Evolutionary conservation across 495 filamentous ascomycete genomes (phyloP).

Genomic region (Trichodelitschia bisporula): DNA sequence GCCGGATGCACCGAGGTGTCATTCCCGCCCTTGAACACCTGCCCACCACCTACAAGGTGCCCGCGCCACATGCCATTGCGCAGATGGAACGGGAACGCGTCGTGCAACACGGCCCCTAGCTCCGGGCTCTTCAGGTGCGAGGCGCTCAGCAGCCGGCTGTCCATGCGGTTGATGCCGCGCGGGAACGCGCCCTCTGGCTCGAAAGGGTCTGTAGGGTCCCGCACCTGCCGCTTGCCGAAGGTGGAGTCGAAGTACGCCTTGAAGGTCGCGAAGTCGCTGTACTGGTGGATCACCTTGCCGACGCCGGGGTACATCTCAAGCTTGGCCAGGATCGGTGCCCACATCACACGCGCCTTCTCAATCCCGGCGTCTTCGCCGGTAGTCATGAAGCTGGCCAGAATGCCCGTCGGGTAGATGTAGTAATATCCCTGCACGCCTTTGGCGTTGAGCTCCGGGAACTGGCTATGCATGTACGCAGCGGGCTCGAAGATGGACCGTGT

Average conservation of each 20-base stretch:
- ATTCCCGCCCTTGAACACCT: not conserved
- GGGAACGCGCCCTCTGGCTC: not conserved
- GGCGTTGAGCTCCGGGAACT: not conserved
- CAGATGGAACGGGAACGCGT: not conserved
- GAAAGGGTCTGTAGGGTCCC: not conserved
- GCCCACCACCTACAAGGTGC: not conserved
- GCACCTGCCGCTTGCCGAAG: not conserved
- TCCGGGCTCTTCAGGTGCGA: not conserved
- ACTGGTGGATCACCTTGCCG: not conserved
- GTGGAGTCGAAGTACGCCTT: not conserved
- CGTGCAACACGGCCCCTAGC: not conserved
- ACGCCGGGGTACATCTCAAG: not conserved
- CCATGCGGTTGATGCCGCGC: not conserved
- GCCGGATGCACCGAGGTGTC: not conserved
- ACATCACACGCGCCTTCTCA: not conserved
- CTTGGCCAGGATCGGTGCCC: not conserved
- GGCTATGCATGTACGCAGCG: not conserved
- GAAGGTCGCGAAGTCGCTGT: not conserved
- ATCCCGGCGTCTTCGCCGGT: not conserved
- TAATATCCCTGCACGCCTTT: not conserved
- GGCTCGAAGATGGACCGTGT: not conserved
- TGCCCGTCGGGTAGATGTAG: not conserved
- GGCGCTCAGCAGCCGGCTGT: not conserved
- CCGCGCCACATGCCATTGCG: not conserved
- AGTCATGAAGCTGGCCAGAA: not conserved